These are phyloP conservation scores for Tolypocladium amazonense DNA, from an alignment of 2,329 filamentous ascomycete genomes.

Conservation along the genomic window DNA sequence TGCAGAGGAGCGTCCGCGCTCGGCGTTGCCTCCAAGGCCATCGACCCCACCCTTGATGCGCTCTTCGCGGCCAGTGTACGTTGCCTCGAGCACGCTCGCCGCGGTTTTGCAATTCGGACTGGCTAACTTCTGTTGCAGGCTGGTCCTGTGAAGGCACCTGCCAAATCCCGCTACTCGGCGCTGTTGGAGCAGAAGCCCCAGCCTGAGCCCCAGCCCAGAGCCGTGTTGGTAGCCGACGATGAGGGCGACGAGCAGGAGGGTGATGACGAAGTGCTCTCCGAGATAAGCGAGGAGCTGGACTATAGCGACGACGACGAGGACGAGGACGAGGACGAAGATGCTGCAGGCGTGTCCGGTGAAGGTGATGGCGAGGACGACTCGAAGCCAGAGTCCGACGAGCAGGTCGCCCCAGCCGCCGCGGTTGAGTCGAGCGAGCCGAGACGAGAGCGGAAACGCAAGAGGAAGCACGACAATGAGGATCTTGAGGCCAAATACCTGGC, in stretches of 20 bases:
- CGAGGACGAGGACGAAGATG: conserved; percentile 16
- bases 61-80: conserved; percentile 66
- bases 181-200: conserved; percentile 24
- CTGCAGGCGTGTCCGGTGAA: conserved; percentile 14
- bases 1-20: conserved; percentile 26
- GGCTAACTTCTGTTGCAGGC: conserved; percentile 24
- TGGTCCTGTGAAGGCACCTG: conserved; percentile 37
- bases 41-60: conserved; percentile 60
- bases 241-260: conserved; percentile 13
- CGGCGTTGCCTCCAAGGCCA: conserved; percentile 37
- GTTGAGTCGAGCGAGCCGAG: conserved; percentile 20
- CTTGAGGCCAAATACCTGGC: conserved; percentile 61
- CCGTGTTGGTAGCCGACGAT: conserved; percentile 6
- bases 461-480: conserved; percentile 57
- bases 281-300: conserved; percentile 13
- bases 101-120: neutral
- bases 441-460: conserved; percentile 52
- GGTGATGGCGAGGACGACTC: conserved; percentile 14
- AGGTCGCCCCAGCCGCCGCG: conserved; percentile 17
- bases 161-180: conserved; percentile 33
- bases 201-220: conserved; percentile 9
- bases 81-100: conserved; percentile 10
- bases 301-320: conserved; percentile 15
- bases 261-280: conserved; percentile 20
- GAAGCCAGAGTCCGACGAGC: conserved; percentile 7